Evolutionary conservation across 805 yeast species (phyloP).

Genomic region (Candida chauliodis): DNA sequence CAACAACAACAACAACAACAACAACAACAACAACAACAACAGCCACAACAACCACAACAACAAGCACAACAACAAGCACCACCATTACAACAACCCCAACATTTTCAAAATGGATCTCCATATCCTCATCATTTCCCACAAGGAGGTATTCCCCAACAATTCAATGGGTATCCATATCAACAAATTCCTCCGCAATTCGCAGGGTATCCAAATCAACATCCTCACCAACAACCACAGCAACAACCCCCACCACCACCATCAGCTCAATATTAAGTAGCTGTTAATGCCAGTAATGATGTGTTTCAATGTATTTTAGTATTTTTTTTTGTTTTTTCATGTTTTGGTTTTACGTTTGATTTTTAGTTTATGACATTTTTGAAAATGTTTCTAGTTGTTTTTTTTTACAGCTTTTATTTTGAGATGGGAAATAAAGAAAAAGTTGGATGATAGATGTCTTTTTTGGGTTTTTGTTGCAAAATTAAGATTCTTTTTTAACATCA

Average conservation of each 20-base stretch:
- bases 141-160: slow-evolving; percentile 18
- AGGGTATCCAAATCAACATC: slow-evolving; percentile 10
- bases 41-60: slow-evolving; percentile 7
- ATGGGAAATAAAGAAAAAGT: slow-evolving; percentile 3
- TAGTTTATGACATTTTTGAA: not conserved
- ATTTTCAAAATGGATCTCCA: not conserved
- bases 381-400: not conserved
- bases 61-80: slow-evolving; percentile 11
- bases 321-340: slow-evolving; percentile 1
- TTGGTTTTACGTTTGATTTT: slow-evolving; percentile 1
- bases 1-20: slow-evolving; percentile 8
- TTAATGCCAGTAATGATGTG: slow-evolving; percentile 4
- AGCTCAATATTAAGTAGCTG: slow-evolving; percentile 10
- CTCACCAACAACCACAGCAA: slow-evolving; percentile 8
- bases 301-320: slow-evolving; percentile 2
- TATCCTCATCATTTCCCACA: slow-evolving; percentile 15
- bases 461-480: slow-evolving; percentile 4
- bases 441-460: not conserved
- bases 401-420: slow-evolving; percentile 6
- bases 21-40: slow-evolving; percentile 40
- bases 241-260: slow-evolving; percentile 10
- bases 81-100: slow-evolving; percentile 8
- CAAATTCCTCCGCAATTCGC: slow-evolving; percentile 16
- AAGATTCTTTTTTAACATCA: slow-evolving; percentile 1
- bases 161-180: slow-evolving; percentile 16